Percentiles rank a stretch among this genome's conserved stretches.
These are phyloP conservation scores for Zymoseptoria passerinii DNA, from an alignment of 2,329 filamentous ascomycete species.

Conservation along the genomic window DNA sequence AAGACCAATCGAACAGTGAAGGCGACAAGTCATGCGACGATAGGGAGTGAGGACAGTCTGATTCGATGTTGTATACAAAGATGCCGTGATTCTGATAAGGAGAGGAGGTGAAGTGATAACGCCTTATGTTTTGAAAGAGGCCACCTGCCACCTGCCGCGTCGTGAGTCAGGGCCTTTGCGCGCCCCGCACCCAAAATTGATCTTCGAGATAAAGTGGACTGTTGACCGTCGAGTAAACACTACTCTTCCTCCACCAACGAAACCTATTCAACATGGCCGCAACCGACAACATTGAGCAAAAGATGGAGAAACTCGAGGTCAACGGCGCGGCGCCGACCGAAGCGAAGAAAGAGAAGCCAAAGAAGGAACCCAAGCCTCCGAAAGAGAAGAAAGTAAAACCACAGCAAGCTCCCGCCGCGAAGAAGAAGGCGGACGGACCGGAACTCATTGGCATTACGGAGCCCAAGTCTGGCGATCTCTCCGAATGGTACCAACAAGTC, in stretches of 20 bases:
- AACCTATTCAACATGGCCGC: conserved; percentile 10
- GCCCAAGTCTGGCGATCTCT: conserved; percentile 76
- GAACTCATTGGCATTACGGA: conserved; percentile 80
- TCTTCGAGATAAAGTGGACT: not conserved
- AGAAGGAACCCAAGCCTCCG: conserved; percentile 30
- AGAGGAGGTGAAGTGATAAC: no score
- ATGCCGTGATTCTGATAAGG: no score
- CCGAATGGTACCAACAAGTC: conserved; percentile 95
- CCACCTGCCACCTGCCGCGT: not conserved
- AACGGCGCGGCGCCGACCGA: conserved; percentile 14
- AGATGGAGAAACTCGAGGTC: conserved; percentile 24
- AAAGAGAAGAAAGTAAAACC: conserved; percentile 28
- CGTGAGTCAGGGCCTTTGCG: not conserved
- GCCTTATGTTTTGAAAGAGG: no score
- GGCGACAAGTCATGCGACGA: no score
- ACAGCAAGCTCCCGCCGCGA: conserved; percentile 18
- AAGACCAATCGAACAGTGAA: no score
- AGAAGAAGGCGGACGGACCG: conserved; percentile 47
- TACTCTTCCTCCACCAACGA: not conserved
- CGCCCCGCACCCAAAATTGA: not conserved
- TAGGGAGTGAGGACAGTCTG: no score
- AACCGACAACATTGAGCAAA: conserved; percentile 19
- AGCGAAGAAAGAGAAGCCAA: conserved; percentile 22
- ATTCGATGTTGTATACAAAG: no score
- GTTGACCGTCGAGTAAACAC: not conserved